A percentile compares a stretch with the other conserved stretches of the same genome.
Conservation (phyloP, 331 rosid species). For the Saraca asoca region DNA sequence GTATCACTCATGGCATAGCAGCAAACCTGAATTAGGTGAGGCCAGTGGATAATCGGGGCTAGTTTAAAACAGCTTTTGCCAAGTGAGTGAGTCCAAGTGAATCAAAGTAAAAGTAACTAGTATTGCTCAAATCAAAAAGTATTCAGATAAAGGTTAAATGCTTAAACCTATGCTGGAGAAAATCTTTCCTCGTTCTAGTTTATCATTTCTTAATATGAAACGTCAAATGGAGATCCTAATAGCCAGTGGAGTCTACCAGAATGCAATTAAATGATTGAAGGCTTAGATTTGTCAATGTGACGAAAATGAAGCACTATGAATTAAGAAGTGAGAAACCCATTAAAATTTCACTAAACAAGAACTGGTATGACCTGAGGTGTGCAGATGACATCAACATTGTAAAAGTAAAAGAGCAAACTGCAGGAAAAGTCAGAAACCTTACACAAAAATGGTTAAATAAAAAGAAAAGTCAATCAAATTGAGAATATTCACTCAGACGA, state of each 20-base stretch:
- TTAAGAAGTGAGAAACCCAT: neutral
- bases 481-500: slow-evolving; percentile 5
- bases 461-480: neutral
- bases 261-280: slow-evolving; percentile 9
- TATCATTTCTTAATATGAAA: neutral
- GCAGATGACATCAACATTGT: too few species aligned
- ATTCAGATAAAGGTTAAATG: slow-evolving; percentile 1
- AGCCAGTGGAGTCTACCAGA: neutral
- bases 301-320: slow-evolving; percentile 1
- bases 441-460: slow-evolving; percentile 1
- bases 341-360: slow-evolving; percentile 6
- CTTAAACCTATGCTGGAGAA: too few species aligned
- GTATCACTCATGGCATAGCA: too few species aligned
- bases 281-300: slow-evolving; percentile 8
- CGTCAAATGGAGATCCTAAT: neutral
- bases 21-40: too few species aligned
- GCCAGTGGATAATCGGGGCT: too few species aligned
- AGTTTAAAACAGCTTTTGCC: too few species aligned
- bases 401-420: neutral
- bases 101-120: too few species aligned
- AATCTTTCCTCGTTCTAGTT: neutral
- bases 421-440: neutral
- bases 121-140: too few species aligned
- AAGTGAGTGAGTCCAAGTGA: too few species aligned
- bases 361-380: too few species aligned